Base-by-base conservation (phyloP, 495 filamentous ascomycete genomes). In the Apodospora peruviana region DNA sequence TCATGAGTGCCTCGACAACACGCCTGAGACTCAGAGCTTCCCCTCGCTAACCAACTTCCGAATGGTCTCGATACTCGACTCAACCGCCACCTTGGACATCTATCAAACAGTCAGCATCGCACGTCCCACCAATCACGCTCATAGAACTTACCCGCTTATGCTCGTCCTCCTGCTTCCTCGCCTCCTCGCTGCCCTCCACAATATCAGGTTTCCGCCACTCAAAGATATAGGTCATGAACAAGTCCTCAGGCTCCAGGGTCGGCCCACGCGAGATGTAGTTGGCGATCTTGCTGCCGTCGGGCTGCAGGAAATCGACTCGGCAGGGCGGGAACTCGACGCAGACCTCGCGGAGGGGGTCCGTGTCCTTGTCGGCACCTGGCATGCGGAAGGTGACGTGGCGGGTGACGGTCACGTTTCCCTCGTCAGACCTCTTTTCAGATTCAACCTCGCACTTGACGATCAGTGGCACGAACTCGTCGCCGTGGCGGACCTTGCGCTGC, bases 161-260 rank as follows among this genome's bases (percentile, higher is more conserved):
- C 47, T 27, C 38, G 58, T 46, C 62, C 50, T 64, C 56, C 36
- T 68, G 20, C 54, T 29, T 42, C 48, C 32, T 48, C 7, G 55
- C 59, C 48, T 54, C 53, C 32, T 59, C 66, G 40, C 62, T 59
- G 18, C 62, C 61, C 44, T 54, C 58, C 35, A 53, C 10, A 2
- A 68, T 57, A 3, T 40, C 56, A 7, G 56, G 43, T 47, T 67
- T 55, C 38, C 55, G 55, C 69, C 68, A 71, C 58, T 64, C 61
- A 43, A 73, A 73, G 16, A 63, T 55, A 43, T 66, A 72, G 37
- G 65, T 73, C 60, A 73, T 56, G 20, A 55, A 56, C 49, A 70
- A 37, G 14, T 57, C 58, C 24, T 20, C 20, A 17, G 38, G 20
- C 52, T 61, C 59, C 16, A 62, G 67, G 18, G 47, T 55, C 8